Percentiles rank a stretch among this genome's conserved stretches.
phyloP scores from a whole-genome alignment of 2,329 filamentous ascomycete genomes.

The Graphiopsis chlorocephala region DNA sequence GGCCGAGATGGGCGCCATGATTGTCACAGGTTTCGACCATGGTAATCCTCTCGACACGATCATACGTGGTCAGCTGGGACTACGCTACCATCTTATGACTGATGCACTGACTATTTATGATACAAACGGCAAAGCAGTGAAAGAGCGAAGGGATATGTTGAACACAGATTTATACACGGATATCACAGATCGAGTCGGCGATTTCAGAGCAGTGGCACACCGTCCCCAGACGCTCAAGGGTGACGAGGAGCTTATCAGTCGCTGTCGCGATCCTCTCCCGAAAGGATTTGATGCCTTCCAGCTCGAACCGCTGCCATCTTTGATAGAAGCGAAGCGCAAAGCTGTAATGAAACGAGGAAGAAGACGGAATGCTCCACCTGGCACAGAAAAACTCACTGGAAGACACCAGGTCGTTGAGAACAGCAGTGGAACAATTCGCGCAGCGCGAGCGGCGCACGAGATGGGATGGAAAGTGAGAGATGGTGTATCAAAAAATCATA shows the following conservation, averaged over 20 bases:
- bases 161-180: conserved; percentile 95
- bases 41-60: conserved; percentile 92
- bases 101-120: conserved; percentile 88
- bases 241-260: conserved; percentile 75
- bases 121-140: conserved; percentile 71
- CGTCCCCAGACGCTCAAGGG: conserved; percentile 73
- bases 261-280: conserved; percentile 69
- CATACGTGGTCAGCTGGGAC: conserved; percentile 81
- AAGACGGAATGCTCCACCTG: conserved; percentile 48
- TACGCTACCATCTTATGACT: conserved; percentile 79
- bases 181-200: conserved; percentile 84
- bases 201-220: conserved; percentile 77
- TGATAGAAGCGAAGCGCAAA: conserved; percentile 31
- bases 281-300: conserved; percentile 31
- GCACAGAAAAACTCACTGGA: conserved; percentile 63
- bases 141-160: conserved; percentile 72
- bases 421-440: conserved; percentile 66
- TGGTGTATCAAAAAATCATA: conserved; percentile 56
- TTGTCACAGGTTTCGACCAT: conserved; percentile 93
- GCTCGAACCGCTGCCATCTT: conserved; percentile 30
- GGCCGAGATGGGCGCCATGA: conserved; percentile 96
- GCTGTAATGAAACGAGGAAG: conserved; percentile 30
- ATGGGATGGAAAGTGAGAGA: conserved; percentile 80
- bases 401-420: conserved; percentile 69
- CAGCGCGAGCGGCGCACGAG: conserved; percentile 70